These are phyloP conservation scores for Avena atlantica DNA, from an alignment of 176 grass and related monocot genomes.

Conservation along the genomic window DNA sequence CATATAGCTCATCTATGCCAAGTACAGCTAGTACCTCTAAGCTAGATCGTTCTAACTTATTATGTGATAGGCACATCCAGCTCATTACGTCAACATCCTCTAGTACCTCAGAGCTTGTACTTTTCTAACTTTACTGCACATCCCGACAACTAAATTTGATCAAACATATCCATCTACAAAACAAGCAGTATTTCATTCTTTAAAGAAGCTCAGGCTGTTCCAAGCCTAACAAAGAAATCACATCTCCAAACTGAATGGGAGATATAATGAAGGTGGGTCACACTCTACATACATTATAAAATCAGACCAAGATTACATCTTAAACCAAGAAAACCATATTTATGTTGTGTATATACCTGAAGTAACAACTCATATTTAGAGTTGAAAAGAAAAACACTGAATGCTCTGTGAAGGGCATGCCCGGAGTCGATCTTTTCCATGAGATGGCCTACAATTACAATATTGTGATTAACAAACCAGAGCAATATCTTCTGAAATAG, in stretches of 20 bases:
- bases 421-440: constrained; percentile 94
- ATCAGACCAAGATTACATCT: not conserved
- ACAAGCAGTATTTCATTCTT: not conserved
- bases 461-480: constrained; percentile 12
- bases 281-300: constrained; percentile 11
- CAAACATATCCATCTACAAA: not conserved
- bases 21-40: not conserved
- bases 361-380: constrained; percentile 87
- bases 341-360: constrained; percentile 53
- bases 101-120: not conserved
- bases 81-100: not conserved
- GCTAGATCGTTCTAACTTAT: not conserved
- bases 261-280: not conserved
- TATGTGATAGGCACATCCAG: not conserved
- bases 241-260: not conserved
- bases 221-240: not conserved
- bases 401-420: constrained; percentile 79
- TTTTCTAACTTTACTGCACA: not conserved
- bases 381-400: constrained; percentile 95
- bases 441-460: constrained; percentile 73
- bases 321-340: constrained; percentile 9
- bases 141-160: not conserved
- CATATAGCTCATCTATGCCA: not conserved
- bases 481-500: not conserved
- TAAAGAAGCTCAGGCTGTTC: not conserved